Evolutionary conservation across 2,329 filamentous ascomycete genomes (phyloP), one percentile per base, ranked within the genome.

Genomic region (Byssoonygena ceratinophila): DNA sequence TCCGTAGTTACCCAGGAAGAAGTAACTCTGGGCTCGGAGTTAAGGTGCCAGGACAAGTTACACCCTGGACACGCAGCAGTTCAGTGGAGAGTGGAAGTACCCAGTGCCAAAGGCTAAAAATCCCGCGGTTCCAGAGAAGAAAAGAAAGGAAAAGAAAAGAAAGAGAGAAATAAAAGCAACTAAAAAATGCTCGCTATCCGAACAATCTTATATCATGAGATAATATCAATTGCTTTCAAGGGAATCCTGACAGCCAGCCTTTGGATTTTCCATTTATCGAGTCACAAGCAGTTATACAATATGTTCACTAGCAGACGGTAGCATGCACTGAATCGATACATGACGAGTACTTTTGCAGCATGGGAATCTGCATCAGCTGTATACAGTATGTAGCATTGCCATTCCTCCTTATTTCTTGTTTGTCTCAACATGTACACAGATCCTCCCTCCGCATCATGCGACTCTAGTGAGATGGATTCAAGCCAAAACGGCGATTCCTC

Each of bases 101-200:
- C n/a, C n/a, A n/a, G 18, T 5, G 18, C 34, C 32, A 18, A 39
- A 39, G 20, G 20, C 9, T 27, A 39, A 49, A 48, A 44, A 46
- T 46, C 43, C 43, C 43, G 43, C 43, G 43, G 29, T 12, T 8
- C 18, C 48, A 49, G 52, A 39, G 31, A 41, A 41, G 9, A 11
- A 14, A 12, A 25, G 27, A 27, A 44, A 29, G 6, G 27, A 51
- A 46, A 48, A 47, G 37, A 46, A 18, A 46, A 20, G 34, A 51
- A 43, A 32, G n/a, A 47, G n/a, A 14, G 25, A 47, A 53, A 48
- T 37, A 49, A 52, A 31, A 36, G 48, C 56, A 46, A 46, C 47
- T 48, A 48, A 49, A n/a, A 39, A 36, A 32, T 18, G 16, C 29
- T 48, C 51, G 51, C 53, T 53, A 52, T 51, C 46, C 47, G 49